Evolutionary conservation across 495 filamentous ascomycete species (phyloP), one percentile per base, ranked within the genome.

Genomic region (Talaromyces borbonicus): DNA sequence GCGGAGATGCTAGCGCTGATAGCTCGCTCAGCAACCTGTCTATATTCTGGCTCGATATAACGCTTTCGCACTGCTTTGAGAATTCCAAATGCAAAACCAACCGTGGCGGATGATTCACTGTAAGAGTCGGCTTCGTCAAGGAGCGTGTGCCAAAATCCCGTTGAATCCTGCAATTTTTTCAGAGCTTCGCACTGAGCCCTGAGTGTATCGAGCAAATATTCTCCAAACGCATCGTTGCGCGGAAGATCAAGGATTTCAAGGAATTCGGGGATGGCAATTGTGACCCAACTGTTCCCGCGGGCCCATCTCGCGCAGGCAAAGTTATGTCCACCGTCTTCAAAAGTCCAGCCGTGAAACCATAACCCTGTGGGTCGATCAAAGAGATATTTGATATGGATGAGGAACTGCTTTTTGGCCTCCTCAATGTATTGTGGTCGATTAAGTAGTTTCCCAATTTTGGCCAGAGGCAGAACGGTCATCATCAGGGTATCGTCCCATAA

Each of bases 401-500:
- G 55, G 50, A 79, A 78, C 56, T 81, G 78, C 8, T 71, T 60
- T 54, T 77, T 78, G 9, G 78, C 78, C 56, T 80, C 78, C 14
- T 69, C 73, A 26, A 81, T 60, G 52, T 81, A 80, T 44, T 79
- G 66, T 8, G 69, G 71, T 8, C 74, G 60, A 43, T 64, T 58
- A 9, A 81, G 63, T 9, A 80, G 56, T 25, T 70, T 60, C 3
- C 78, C 78, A 37, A 80, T 80, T 56, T 80, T 81, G 15, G 78
- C 77, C 7, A 80, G 63, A 8, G 78, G 78, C 55, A 81, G 57
- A 5, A 77, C 77, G 25, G 75, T 79, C 78, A 81, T 81, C 77
- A 81, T 80, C 32, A 81, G 67, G 26, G 78, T 81, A 51, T 81
- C 78, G 44, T 78, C 78, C 78, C 78, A 81, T 41, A 80, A 58